Base-by-base conservation (phyloP, 345 rosid species). In the Syzygium oleosum region DNA sequence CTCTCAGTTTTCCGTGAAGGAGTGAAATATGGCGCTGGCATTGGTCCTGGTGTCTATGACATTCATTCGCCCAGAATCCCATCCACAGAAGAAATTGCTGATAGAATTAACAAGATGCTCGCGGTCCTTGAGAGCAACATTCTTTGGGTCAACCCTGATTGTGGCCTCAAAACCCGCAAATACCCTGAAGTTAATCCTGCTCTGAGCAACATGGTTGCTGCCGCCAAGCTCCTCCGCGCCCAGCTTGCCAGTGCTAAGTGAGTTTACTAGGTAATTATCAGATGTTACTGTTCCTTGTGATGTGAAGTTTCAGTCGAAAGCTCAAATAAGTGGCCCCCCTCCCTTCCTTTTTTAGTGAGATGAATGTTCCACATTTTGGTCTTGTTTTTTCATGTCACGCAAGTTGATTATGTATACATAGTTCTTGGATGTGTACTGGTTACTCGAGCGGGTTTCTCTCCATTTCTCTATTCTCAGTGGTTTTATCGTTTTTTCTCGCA, bases 61-160 rank as follows among this genome's bases (percentile, higher is more conserved):
- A 97, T 97, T 88, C 99, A 97, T 94, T 96, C 98, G 23, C 99
- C 98, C 0, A 97, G 99, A 92, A 95, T 97, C 91, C 99, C 99
- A 89, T 95, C 99, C 22, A 90, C 96, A 0, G 99, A 96, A 79
- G 99, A 97, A 88, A 97, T 97, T 85, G 98, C 98, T 17, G 99
- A 97, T 91, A 94, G 98, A 83, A 90, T 96, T 73, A 94, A 94
- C 94, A 96, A 97, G 92, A 97, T 97, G 99, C 99, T 97, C 89
- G 98, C 98, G 0, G 99, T 97, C 80, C 96, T 97, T 1, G 99
- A 96, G 90, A 91, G 92, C 88, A 94, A 95, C 95, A 90, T 96
- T 92, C 89, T 96, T 91, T 97, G 99, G 99, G 98, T 97, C 38
- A 97, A 97, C 93, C 99, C 99, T 27, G 99, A 96, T 92, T 97